Evolutionary conservation across 2,329 filamentous ascomycete species (phyloP).

Genomic region (Aspergillus quadricinctus): DNA sequence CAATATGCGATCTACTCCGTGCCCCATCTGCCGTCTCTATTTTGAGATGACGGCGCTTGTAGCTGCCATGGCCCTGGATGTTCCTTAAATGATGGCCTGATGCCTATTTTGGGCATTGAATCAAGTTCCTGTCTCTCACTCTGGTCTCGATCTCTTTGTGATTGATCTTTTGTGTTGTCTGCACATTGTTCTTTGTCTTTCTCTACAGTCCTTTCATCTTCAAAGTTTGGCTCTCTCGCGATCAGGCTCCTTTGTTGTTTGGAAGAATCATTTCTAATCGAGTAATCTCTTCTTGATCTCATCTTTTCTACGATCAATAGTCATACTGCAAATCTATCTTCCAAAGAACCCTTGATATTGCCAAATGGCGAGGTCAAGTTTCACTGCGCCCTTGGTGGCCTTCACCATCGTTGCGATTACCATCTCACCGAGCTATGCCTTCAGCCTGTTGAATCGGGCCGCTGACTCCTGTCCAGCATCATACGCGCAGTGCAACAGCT

Average conservation of each 20-base stretch:
- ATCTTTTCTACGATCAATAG: not conserved
- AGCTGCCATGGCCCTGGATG: conserved; percentile 11
- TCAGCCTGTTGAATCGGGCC: conserved; percentile 19
- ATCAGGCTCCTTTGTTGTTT: not conserved
- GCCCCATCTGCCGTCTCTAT: conserved; percentile 21
- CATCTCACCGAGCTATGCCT: conserved; percentile 18
- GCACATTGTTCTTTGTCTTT: conserved; percentile 3
- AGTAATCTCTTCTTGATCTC: conserved; percentile 1
- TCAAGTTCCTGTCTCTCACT: conserved; percentile 2
- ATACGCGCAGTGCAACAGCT: conserved; percentile 33
- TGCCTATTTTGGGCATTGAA: conserved; percentile 13
- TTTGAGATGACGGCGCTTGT: conserved; percentile 30
- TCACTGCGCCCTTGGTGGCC: conserved; percentile 15
- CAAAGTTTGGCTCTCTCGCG: not conserved
- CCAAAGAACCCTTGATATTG: not conserved
- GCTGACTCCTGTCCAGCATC: conserved; percentile 28
- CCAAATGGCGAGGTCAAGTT: conserved; percentile 15
- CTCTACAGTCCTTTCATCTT: not conserved
- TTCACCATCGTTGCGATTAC: conserved; percentile 19
- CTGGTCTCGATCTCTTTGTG: not conserved
- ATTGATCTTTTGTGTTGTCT: not conserved
- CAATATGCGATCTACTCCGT: conserved; percentile 20
- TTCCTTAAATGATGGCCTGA: conserved; percentile 14
- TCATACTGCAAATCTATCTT: conserved; percentile 1
- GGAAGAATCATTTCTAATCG: not conserved